Conservation (phyloP, 345 rosid species). For the Hibiscus mutabilis region DNA sequence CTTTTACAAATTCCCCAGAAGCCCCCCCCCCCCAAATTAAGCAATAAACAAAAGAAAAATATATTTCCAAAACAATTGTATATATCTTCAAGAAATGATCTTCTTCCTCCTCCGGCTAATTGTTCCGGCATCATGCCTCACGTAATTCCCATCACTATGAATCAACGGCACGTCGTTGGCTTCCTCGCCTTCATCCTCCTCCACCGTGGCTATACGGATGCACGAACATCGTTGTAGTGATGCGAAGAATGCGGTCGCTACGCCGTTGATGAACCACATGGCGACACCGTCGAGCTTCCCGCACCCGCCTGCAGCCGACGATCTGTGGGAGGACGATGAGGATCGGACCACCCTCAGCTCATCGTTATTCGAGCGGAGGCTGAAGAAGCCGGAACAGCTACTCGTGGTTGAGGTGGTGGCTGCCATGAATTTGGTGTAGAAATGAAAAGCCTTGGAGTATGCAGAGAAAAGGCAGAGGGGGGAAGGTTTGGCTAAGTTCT, state of each 20-base stretch:
- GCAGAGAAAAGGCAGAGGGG: neutral
- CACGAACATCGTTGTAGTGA: conserved; percentile 56
- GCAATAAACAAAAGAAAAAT: neutral
- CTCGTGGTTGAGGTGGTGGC: conserved; percentile 27
- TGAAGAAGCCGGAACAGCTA: conserved; percentile 29
- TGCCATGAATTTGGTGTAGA: conserved; percentile 27
- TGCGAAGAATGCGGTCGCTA: conserved; percentile 49
- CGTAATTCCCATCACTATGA: conserved; percentile 28
- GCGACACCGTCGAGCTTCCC: conserved; percentile 56
- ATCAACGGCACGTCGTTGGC: conserved; percentile 47
- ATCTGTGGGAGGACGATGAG: conserved; percentile 23
- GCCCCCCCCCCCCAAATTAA: neutral
- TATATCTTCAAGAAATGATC: conserved; percentile 1
- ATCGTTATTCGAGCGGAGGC: conserved; percentile 23
- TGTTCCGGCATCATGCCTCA: conserved; percentile 17
- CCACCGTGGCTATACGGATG: conserved; percentile 47
- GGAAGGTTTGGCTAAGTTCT: neutral
- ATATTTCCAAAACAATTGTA: neutral
- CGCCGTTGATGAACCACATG: conserved; percentile 58
- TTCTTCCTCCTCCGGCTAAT: conserved; percentile 33
- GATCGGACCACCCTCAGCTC: conserved; percentile 24
- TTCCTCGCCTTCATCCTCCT: conserved; percentile 42
- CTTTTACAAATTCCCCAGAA: neutral
- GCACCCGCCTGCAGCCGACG: conserved; percentile 22
- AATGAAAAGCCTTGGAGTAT: neutral